phyloP scores from a whole-genome alignment of 2,329 filamentous ascomycete species.

The Golovinomyces cichoracearum region DNA sequence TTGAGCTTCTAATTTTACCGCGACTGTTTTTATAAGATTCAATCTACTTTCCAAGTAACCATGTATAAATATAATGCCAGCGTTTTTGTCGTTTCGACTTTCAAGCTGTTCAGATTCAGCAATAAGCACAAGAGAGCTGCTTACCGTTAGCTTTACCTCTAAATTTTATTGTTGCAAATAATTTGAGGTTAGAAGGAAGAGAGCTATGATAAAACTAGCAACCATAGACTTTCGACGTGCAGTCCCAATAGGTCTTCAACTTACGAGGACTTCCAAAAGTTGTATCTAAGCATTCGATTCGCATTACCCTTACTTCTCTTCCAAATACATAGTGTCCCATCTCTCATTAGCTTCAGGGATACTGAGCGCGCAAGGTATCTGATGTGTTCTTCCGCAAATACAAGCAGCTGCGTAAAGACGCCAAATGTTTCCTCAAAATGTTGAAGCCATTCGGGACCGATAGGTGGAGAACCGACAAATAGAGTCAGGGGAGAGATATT shows the following conservation, averaged over 20 bases:
- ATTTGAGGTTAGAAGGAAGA: too few species aligned
- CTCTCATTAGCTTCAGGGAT: slow-evolving; percentile 11
- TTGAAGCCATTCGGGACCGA: slow-evolving; percentile 15
- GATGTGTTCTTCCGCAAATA: slow-evolving; percentile 14
- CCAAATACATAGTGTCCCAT: slow-evolving; percentile 9
- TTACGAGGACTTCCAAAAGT: slow-evolving; percentile 17
- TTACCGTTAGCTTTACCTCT: not conserved
- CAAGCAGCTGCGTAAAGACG: slow-evolving; percentile 13
- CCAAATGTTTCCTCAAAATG: slow-evolving; percentile 14
- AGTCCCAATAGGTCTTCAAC: slow-evolving; percentile 3
- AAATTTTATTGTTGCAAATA: too few species aligned
- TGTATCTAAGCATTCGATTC: slow-evolving; percentile 8
- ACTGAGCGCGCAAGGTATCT: slow-evolving; percentile 12
- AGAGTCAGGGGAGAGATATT: slow-evolving; percentile 26
- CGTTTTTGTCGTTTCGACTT: slow-evolving; percentile 9
- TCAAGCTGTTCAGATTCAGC: slow-evolving; percentile 12
- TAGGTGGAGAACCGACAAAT: slow-evolving; percentile 19
- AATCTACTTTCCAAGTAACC: slow-evolving; percentile 31
- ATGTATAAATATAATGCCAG: slow-evolving; percentile 19
- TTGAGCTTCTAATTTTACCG: slow-evolving; percentile 7
- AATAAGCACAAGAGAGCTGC: slow-evolving; percentile 12
- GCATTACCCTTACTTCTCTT: slow-evolving; percentile 7
- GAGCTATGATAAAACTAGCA: too few species aligned
- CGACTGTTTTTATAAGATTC: slow-evolving; percentile 20
- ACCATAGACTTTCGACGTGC: too few species aligned